A percentile compares a stretch with the other conserved stretches of the same genome.
Conservation (phyloP, 768 basidiomycete species). For the Russula sp. region DNA sequence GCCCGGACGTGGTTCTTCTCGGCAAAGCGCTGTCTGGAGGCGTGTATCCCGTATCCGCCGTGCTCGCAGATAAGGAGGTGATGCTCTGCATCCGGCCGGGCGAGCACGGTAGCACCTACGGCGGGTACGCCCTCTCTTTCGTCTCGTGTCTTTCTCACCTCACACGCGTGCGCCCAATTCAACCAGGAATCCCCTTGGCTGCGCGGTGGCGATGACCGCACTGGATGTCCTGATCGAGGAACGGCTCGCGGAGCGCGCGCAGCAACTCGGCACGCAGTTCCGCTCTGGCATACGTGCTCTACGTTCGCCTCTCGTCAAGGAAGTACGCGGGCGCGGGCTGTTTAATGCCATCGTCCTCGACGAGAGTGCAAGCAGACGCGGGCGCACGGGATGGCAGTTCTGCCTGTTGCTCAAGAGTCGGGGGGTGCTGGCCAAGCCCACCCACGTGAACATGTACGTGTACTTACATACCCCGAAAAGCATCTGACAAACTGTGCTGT, state of each 20-base stretch:
- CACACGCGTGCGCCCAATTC: background rate
- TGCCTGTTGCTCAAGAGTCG: slow-evolving; percentile 88
- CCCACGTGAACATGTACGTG: slow-evolving; percentile 87
- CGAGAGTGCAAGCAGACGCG: slow-evolving; percentile 67
- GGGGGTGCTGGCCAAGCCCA: slow-evolving; percentile 93
- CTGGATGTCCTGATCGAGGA: slow-evolving; percentile 89
- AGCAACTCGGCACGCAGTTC: slow-evolving; percentile 75
- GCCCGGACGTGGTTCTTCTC: slow-evolving; percentile 87
- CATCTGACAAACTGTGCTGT: background rate
- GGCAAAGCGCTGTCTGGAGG: slow-evolving; percentile 98
- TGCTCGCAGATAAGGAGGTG: slow-evolving; percentile 83
- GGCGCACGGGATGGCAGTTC: slow-evolving; percentile 91
- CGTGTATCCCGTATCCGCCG: slow-evolving; percentile 95
- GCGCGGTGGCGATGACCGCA: slow-evolving; percentile 93
- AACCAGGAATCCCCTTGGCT: slow-evolving; percentile 83
- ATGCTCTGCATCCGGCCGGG: slow-evolving; percentile 95
- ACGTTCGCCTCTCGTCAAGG: slow-evolving; percentile 63
- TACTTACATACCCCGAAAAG: background rate
- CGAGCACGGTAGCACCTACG: slow-evolving; percentile 95
- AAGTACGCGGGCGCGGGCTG: slow-evolving; percentile 81
- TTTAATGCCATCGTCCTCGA: slow-evolving; percentile 94
- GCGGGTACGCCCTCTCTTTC: slow-evolving; percentile 55
- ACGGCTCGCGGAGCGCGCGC: slow-evolving; percentile 72
- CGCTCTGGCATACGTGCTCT: slow-evolving; percentile 54
- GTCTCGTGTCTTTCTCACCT: slow-evolving; percentile 5